Evolutionary conservation across 352 stramenopile species (phyloP), one percentile per base, ranked within the genome.

Genomic region (Pythium angustatum): DNA sequence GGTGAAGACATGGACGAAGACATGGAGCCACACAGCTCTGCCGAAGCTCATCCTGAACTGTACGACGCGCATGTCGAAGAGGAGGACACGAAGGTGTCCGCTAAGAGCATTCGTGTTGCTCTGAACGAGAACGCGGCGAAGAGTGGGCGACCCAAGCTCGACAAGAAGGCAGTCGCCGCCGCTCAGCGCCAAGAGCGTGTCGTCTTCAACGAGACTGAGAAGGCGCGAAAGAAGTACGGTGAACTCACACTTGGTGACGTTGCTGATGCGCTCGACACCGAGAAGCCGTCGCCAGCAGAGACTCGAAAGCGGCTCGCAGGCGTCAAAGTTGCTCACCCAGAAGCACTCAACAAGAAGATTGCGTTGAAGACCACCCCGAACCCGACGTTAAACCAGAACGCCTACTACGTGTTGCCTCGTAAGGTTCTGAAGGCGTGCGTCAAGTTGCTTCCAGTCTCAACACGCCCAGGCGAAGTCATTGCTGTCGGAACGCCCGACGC

Each of bases 181-280:
- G 24, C 45, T 21, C 22, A 52, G 45, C 27, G 45, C 14, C 45
- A 52, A 52, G 24, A 36, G 24, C 45, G 45, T 21, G 45, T 52
- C 11, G 15, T 52, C 24, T 52, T 52, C 45, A 52, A 52, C 24
- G 24, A 52, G 45, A 36, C 27, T 11, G 24, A 52, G 26, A 52
- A 49, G 26, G 45, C 24, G 26, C 5, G 45, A 1, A 21, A 22
- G 17, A 36, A 24, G 12, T 36, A 36, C 26, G 45, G 45, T 21
- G 45, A 52, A 15, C 26, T 52, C 3, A 52, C 45, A 7, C 12
- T 52, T 4, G 2, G 11, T 2, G 45, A 52, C 45, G 45, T 52
- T 7, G 45, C 22, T 3, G 24, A 52, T 12, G 45, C 45, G 1
- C 10, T 52, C 26, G 45, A 52, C n/a, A 52, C 27, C 2, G 24